Evolutionary conservation across 208 protist genomes (phyloP).

Genomic region (Acanthamoeba rhysodes): DNA sequence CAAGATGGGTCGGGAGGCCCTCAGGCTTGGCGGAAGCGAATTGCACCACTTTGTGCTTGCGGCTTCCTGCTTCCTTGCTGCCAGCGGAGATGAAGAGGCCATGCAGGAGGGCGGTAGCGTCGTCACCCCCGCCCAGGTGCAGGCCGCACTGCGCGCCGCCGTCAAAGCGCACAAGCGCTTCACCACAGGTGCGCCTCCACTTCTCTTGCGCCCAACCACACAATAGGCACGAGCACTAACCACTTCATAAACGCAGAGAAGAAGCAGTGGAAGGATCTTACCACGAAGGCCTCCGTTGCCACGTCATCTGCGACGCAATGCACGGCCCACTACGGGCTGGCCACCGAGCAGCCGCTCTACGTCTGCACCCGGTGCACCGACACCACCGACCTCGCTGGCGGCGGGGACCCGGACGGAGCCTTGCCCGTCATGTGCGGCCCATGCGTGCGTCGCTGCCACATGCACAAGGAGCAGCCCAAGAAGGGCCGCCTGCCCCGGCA

Average conservation of each 20-base stretch:
- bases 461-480: conserved; percentile 28
- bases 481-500: neutral
- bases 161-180: conserved; percentile 11
- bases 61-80: conserved; percentile 8
- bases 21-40: neutral
- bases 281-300: neutral
- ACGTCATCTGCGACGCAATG: neutral
- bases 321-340: neutral
- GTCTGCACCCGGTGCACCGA: conserved; percentile 20
- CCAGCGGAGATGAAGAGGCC: neutral
- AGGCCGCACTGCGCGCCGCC: neutral
- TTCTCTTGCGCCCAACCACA: neutral
- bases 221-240: neutral
- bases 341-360: conserved; percentile 3
- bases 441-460: neutral
- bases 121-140: neutral
- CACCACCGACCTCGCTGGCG: neutral
- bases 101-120: neutral
- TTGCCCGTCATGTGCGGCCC: neutral
- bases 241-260: neutral
- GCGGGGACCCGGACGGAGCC: neutral
- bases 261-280: neutral
- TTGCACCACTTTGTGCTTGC: conserved; percentile 44
- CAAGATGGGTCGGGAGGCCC: neutral
- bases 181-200: neutral